These are phyloP conservation scores for Thymus quinquecostatus DNA, from an alignment of 257 asterid genomes.

Conservation along the genomic window DNA sequence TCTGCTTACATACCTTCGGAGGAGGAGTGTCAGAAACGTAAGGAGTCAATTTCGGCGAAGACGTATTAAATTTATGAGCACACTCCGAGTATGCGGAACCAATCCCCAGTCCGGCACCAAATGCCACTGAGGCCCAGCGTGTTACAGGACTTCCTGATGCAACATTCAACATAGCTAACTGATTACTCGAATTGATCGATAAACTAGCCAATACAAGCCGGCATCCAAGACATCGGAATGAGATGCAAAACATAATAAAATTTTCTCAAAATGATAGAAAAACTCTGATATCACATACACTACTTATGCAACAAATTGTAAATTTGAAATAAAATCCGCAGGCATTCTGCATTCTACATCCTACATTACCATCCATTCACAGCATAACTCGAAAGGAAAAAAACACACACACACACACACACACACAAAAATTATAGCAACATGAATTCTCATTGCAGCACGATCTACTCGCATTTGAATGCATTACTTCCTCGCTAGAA, in stretches of 20 bases:
- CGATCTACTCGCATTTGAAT: constrained; percentile 20
- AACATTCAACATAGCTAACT: constrained; percentile 26
- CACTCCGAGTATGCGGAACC: constrained; percentile 93
- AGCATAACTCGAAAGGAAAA: too few relatives aligned
- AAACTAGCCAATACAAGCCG: neutral
- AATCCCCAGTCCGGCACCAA: constrained; percentile 86
- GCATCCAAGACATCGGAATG: neutral
- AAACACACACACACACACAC: too few relatives aligned
- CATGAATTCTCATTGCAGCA: constrained; percentile 4
- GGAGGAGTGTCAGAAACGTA: constrained; percentile 38
- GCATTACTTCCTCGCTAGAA: neutral
- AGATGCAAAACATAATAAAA: neutral
- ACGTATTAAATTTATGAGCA: constrained; percentile 57
- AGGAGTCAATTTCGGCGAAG: constrained; percentile 50
- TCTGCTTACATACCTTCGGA: constrained; percentile 49
- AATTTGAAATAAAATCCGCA: neutral
- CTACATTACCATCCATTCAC: neutral
- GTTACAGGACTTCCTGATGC: constrained; percentile 83
- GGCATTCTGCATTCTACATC: neutral
- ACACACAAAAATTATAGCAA: too few relatives aligned
- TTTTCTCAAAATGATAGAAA: neutral
- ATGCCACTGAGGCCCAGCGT: constrained; percentile 89
- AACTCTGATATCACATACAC: neutral
- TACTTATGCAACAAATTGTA: constrained; percentile 1
- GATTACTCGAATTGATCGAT: constrained; percentile 16